Evolutionary conservation across 441 rosid species (phyloP), one percentile per base, ranked within the genome.

Genomic region (Viola pubescens): DNA sequence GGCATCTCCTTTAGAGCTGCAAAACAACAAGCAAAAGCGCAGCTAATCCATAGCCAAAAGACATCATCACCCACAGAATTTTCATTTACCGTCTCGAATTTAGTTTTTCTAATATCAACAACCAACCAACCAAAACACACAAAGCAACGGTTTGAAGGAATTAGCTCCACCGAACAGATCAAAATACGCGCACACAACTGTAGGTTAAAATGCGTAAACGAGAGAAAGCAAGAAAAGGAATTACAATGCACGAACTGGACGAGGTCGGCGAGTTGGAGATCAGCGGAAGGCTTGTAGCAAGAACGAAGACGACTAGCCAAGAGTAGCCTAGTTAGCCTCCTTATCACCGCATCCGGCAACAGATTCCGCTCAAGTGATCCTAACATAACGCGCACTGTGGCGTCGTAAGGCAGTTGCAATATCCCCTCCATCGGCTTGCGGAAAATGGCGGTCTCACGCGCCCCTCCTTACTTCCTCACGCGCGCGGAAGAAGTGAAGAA

Each of bases 1-100:
- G 96, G 98, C 96, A 91, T 84, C 70, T 88, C 81, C 59, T 65
- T 79, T 5, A 91, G 62, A 48, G 83, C 96, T 88, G 72, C 65
- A 47, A 9, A 38, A 42, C 7, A 59, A 2, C 0, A 34, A 5
- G 12, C 12, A 55, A 34, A 34, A 45, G 4, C 14, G 40, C 9
- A 10, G 11, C 6, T 26, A 47, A 34, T 14, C 7, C 14, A 40
- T 9, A 9, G 4, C 44, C 4, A 1, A 6, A 56, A 3, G 19
- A 4, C 19, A 38, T 16, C 42, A 60, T 7, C 9, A 9, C n/a
- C 37, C 34, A 11, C 5, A 52, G 4, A 6, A 26, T 9, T 52
- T 47, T 14, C 4, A 4, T n/a, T 47, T 47, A 12, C 13, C 11
- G n/a, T 48, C 16, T 48, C 52, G 12, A 52, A 52, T 26, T 0